These are phyloP conservation scores for Ceriops decandra DNA, from an alignment of 345 rosid species.

Conservation along the genomic window DNA sequence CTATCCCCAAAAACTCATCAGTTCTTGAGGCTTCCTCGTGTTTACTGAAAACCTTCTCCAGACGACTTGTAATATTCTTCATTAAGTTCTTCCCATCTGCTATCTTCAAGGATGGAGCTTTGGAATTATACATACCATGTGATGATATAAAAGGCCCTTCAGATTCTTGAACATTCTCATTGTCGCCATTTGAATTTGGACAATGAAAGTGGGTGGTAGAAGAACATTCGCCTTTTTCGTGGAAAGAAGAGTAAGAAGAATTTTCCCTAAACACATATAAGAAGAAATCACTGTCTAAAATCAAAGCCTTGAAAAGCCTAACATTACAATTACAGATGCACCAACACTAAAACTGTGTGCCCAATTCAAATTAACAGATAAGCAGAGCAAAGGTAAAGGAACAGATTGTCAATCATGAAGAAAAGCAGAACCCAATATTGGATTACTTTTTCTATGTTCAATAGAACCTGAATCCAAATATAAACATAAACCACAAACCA, in stretches of 20 bases:
- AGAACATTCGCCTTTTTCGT: conserved; percentile 36
- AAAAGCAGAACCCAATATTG: background rate
- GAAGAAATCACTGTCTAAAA: background rate
- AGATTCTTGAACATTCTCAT: conserved; percentile 32
- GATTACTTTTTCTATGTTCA: background rate
- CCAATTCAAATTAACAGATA: background rate
- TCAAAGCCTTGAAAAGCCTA: background rate
- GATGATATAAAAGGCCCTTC: conserved; percentile 25
- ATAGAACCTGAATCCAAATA: background rate
- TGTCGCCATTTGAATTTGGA: conserved; percentile 31
- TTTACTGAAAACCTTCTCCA: conserved; percentile 64
- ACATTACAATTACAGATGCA: background rate
- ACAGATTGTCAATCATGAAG: background rate
- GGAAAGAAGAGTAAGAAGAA: conserved; percentile 62
- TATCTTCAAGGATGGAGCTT: conserved; percentile 39
- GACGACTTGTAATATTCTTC: conserved; percentile 43
- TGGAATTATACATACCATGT: conserved; percentile 28
- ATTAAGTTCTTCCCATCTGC: conserved; percentile 58
- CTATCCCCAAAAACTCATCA: conserved; percentile 38
- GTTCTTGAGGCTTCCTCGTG: conserved; percentile 41
- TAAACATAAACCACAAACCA: too few species aligned
- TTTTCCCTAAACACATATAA: conserved; percentile 55
- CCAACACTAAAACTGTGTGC: background rate
- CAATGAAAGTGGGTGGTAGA: conserved; percentile 22
- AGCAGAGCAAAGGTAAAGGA: background rate